Evolutionary conservation across 495 filamentous ascomycete species (phyloP), one percentile per base, ranked within the genome.

Genomic region (Tuber borchii): DNA sequence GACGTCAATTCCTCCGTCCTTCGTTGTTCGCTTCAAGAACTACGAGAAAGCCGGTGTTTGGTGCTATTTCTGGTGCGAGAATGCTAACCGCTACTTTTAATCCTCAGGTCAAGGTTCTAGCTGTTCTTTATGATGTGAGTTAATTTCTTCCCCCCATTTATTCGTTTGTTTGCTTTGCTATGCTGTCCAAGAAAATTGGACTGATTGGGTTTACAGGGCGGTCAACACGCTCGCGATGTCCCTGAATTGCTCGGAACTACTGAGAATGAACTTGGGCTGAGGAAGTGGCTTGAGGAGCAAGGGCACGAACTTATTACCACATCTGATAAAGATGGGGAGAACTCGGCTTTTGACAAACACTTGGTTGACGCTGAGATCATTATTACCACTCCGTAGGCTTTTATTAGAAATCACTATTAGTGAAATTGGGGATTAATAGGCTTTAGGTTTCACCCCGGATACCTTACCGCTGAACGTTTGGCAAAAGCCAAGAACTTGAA

Each of bases 401-500:
- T 73, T 70, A n/a, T n/a, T 48, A 17, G 26, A 61, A 61, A 61
- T n/a, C 22, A 10, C 2, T 26, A 6, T 39, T 46, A 19, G 44
- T 39, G 40, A 26, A 37, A 22, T 56, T 34, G 44, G 22, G 44
- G 69, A 77, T 22, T 74, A 22, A 71, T 31, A 61, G 22, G 75
- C 70, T 46, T 70, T 78, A 97, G 94, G 84, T 99, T 99, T 91
- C 95, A 99, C 87, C 95, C 95, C 71, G 95, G 94, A 77, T 99
- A 99, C 88, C 91, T 99, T 70, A 97, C 93, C 71, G 93, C 93
- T 68, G 95, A 98, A 85, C 94, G 95, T 83, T 90, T 99, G 77
- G 93, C 93, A 79, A 97, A 95, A 87, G 95, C 95, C 77, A 97
- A 98, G 92, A 97, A 99, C 51, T 92, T 99, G 82, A 99, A 97